A percentile compares a stretch with the other conserved stretches of the same genome.
Conservation (phyloP, 805 yeast genomes). For the Nakazawaea pomicola region DNA sequence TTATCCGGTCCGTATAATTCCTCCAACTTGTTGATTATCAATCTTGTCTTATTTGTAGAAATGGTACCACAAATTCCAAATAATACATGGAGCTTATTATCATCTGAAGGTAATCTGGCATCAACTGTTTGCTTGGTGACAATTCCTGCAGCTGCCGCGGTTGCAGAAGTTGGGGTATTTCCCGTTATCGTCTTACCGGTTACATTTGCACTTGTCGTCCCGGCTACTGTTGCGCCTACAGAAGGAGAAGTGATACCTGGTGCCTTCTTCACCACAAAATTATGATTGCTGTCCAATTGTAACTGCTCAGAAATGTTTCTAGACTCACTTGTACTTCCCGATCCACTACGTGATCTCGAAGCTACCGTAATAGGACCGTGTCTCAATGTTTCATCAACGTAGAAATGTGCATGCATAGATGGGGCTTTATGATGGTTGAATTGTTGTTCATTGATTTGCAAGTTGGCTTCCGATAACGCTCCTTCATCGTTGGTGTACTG, state of each 20-base stretch:
- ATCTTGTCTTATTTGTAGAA: constrained; percentile 45
- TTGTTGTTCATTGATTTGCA: constrained; percentile 12
- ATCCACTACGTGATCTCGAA: constrained; percentile 29
- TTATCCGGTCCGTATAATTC: constrained; percentile 34
- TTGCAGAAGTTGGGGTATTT: constrained; percentile 1
- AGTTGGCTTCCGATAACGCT: constrained; percentile 8
- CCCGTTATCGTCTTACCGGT: too few relatives aligned
- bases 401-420: constrained; percentile 77
- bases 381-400: constrained; percentile 61
- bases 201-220: too few relatives aligned
- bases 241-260: too few relatives aligned
- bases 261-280: background rate
- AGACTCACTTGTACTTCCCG: constrained; percentile 24
- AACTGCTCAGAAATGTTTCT: constrained; percentile 14
- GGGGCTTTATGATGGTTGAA: constrained; percentile 45
- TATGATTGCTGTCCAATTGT: background rate
- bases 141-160: too few relatives aligned
- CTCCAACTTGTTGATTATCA: constrained; percentile 45
- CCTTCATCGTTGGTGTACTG: background rate
- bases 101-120: constrained; percentile 42
- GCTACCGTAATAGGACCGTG: constrained; percentile 29
- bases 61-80: constrained; percentile 58
- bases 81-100: constrained; percentile 50
- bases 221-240: background rate
- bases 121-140: constrained; percentile 17